Evolutionary conservation across 257 asterid species (phyloP).

Genomic region (Sherardia arvensis): DNA sequence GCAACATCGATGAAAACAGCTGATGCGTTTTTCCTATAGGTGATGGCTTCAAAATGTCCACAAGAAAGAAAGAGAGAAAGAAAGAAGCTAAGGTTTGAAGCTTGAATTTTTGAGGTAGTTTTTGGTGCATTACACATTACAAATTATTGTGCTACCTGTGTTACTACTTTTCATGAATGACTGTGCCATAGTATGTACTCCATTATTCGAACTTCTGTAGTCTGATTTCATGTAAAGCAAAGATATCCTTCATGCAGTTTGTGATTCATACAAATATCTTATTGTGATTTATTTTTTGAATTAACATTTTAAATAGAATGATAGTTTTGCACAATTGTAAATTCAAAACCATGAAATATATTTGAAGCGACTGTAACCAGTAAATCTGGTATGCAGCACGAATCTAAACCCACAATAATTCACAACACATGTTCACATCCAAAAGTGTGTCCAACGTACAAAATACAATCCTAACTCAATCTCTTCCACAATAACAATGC

Average conservation of each 20-base stretch:
- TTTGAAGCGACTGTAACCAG: too few relatives aligned
- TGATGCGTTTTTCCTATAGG: constrained; percentile 9
- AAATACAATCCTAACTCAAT: constrained; percentile 10
- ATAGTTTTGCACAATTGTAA: too few relatives aligned
- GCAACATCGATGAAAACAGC: constrained; percentile 12
- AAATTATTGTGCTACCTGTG: background rate
- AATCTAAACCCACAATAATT: too few relatives aligned
- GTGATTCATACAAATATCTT: background rate
- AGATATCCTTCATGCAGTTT: background rate
- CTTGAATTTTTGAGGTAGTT: background rate
- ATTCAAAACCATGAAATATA: too few relatives aligned
- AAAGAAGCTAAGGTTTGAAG: background rate
- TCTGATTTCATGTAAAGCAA: constrained; percentile 1
- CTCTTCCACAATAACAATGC: constrained; percentile 11
- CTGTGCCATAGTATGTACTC: background rate
- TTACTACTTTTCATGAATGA: background rate
- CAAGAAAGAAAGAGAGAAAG: background rate
- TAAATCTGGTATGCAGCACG: too few relatives aligned
- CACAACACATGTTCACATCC: too few relatives aligned
- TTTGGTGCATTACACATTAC: background rate
- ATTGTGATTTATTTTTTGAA: too few relatives aligned
- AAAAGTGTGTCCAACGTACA: too few relatives aligned
- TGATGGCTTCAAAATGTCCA: background rate
- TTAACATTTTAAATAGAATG: too few relatives aligned
- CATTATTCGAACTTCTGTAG: background rate